phyloP scores from a whole-genome alignment of 2,329 filamentous ascomycete species.

The Fusarium irregulare region DNA sequence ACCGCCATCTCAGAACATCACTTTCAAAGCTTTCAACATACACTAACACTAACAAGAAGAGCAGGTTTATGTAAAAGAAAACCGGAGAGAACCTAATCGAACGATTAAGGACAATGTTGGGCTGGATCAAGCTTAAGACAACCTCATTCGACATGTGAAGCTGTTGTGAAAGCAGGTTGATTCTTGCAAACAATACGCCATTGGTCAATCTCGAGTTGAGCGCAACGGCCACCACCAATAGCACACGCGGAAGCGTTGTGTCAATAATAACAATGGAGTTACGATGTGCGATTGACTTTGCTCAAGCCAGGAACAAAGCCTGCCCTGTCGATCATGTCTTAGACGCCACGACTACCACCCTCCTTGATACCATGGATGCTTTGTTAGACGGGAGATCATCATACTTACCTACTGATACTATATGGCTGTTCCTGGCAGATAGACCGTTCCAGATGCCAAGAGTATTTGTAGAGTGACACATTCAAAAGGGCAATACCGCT shows the following conservation, averaged over 20 bases:
- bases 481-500: neutral
- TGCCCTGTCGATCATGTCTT: neutral
- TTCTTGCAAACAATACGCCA: neutral
- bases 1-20: too few species aligned
- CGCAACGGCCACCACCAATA: neutral
- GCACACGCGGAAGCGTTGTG: rapidly evolving
- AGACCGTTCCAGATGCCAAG: neutral
- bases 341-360: neutral
- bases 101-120: rapidly evolving
- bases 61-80: rapidly evolving
- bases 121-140: neutral
- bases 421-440: neutral
- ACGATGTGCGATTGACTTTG: neutral
- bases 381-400: neutral
- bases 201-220: neutral
- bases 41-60: neutral
- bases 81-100: neutral
- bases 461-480: neutral
- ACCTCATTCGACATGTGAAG: neutral
- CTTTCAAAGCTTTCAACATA: neutral
- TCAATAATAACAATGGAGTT: too few species aligned
- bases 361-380: neutral
- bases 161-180: neutral
- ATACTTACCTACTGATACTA: too few species aligned
- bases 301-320: neutral